These are phyloP conservation scores for Termitomyces sp. DNA, from an alignment of 768 basidiomycete genomes.

Conservation along the genomic window DNA sequence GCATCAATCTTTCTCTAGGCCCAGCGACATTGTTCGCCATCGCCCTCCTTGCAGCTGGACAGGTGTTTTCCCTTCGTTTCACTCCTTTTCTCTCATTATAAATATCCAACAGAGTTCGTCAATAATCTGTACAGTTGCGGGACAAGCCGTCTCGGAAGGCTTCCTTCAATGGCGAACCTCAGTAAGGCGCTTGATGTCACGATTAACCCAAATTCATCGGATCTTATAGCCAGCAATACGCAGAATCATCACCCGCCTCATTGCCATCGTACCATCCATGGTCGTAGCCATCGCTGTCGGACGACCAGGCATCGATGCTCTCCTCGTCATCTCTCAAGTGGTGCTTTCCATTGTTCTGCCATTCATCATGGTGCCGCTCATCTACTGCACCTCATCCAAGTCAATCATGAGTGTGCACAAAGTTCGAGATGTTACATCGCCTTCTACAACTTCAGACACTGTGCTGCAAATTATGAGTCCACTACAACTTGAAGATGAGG, in stretches of 20 bases:
- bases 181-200: slow-evolving; percentile 29
- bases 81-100: not conserved
- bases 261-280: slow-evolving; percentile 81
- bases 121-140: slow-evolving; percentile 84
- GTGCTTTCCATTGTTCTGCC: slow-evolving; percentile 36
- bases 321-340: slow-evolving; percentile 87
- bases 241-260: slow-evolving; percentile 73
- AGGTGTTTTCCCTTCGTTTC: slow-evolving; percentile 31
- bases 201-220: not conserved
- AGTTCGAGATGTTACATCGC: slow-evolving; percentile 28
- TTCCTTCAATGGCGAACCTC: slow-evolving; percentile 85
- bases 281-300: slow-evolving; percentile 73
- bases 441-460: slow-evolving; percentile 26
- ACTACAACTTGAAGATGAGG: slow-evolving; percentile 16
- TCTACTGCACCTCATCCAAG: slow-evolving; percentile 70
- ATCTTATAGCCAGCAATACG: slow-evolving; percentile 59
- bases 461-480: slow-evolving; percentile 1
- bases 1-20: slow-evolving; percentile 30
- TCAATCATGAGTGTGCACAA: slow-evolving; percentile 66
- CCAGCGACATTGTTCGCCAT: slow-evolving; percentile 87
- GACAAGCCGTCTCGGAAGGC: slow-evolving; percentile 87
- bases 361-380: slow-evolving; percentile 65
- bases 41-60: slow-evolving; percentile 79
- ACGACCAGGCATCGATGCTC: slow-evolving; percentile 57
- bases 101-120: slow-evolving; percentile 55